These are phyloP conservation scores for Gossypium anomalum DNA, from an alignment of 345 rosid species.

Conservation along the genomic window DNA sequence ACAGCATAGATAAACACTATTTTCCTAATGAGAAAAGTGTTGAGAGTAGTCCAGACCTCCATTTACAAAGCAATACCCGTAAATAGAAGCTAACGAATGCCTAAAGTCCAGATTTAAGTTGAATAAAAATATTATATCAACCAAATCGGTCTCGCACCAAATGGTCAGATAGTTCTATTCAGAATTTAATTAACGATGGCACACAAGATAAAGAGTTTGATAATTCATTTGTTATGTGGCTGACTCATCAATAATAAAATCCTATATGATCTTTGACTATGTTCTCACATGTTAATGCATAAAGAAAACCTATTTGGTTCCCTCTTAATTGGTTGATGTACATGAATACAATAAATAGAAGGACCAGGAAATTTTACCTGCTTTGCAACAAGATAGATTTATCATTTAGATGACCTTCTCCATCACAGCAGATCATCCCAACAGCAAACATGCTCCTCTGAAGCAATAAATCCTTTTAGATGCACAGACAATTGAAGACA, in stretches of 20 bases:
- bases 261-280: background rate
- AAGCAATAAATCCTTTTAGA: conserved; percentile 33
- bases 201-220: background rate
- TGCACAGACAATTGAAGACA: background rate
- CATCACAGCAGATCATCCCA: conserved; percentile 96
- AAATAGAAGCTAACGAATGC: background rate
- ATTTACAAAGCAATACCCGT: background rate
- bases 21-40: background rate
- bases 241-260: background rate
- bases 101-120: conserved; percentile 5
- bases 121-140: background rate
- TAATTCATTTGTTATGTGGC: conserved; percentile 3
- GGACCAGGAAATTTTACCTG: conserved; percentile 54
- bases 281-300: background rate
- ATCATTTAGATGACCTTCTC: conserved; percentile 87
- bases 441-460: conserved; percentile 78
- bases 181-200: background rate
- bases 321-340: conserved; percentile 8
- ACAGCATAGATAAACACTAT: background rate
- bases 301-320: background rate
- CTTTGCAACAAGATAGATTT: conserved; percentile 78
- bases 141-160: background rate
- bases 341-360: conserved; percentile 3
- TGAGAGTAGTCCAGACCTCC: background rate
- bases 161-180: background rate